phyloP scores from a whole-genome alignment of 2,329 filamentous ascomycete species.

The Polychaeton citri region DNA sequence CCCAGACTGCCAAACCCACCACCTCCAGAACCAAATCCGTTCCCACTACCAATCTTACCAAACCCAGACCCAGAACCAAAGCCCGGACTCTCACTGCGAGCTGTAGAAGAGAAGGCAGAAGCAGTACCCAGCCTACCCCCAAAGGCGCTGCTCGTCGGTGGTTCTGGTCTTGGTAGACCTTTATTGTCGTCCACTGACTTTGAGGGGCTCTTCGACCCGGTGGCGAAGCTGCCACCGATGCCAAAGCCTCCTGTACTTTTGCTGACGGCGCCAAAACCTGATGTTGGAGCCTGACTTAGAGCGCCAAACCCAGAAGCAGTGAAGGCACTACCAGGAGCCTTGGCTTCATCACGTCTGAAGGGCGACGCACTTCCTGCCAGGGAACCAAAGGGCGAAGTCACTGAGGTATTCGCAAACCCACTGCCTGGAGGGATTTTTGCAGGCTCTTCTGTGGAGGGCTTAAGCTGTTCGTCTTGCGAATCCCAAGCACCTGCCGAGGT shows the following conservation, averaged over 20 bases:
- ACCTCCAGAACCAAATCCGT: slow-evolving; percentile 12
- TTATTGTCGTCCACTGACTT: slow-evolving; percentile 14
- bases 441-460: slow-evolving; percentile 7
- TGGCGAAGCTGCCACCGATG: slow-evolving; percentile 15
- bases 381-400: slow-evolving; percentile 35
- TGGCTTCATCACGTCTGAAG: slow-evolving; percentile 14
- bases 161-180: slow-evolving; percentile 4
- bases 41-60: slow-evolving; percentile 15
- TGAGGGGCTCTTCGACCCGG: slow-evolving; percentile 23
- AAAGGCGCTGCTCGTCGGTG: slow-evolving; percentile 17
- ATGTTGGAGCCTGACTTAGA: slow-evolving; percentile 25
- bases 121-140: slow-evolving; percentile 24
- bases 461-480: no score
- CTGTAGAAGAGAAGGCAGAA: slow-evolving; percentile 16
- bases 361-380: slow-evolving; percentile 25
- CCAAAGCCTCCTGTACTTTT: slow-evolving; percentile 18
- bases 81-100: slow-evolving; percentile 9
- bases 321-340: slow-evolving; percentile 37
- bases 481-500: no score
- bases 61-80: slow-evolving; percentile 20
- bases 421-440: slow-evolving; percentile 22
- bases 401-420: slow-evolving; percentile 32
- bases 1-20: slow-evolving; percentile 26
- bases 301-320: slow-evolving; percentile 33
- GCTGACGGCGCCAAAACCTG: slow-evolving; percentile 24